phyloP scores from a whole-genome alignment of 306 rosid genomes.

The Ceratonia siliqua region DNA sequence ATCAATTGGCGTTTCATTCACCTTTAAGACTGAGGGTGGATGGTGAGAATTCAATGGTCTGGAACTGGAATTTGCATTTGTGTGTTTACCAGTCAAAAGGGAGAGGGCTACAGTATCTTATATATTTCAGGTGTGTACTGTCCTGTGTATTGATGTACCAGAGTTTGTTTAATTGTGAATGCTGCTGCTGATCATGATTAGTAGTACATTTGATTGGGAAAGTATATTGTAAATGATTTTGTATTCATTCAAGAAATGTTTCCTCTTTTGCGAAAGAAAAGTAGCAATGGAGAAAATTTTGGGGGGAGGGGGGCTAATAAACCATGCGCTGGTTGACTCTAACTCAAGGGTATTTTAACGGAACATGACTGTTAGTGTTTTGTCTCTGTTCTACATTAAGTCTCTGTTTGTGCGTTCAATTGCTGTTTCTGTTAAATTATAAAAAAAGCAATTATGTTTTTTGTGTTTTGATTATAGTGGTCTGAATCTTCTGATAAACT shows the following conservation, averaged over 20 bases:
- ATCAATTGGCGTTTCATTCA: not conserved
- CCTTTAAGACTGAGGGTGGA: not conserved
- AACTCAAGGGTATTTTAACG: not conserved
- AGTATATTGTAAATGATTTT: not conserved
- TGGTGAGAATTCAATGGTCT: not conserved
- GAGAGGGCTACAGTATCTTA: not conserved
- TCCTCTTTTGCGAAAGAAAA: not conserved
- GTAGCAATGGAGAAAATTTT: not conserved
- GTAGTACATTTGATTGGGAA: conserved; percentile 5
- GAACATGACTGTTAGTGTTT: not conserved
- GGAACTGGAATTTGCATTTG: not conserved
- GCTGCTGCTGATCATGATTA: not conserved
- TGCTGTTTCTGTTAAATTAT: not conserved
- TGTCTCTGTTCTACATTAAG: not conserved
- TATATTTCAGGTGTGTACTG: not conserved
- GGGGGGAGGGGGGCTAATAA: no score
- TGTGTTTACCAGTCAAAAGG: not conserved
- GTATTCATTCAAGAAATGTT: not conserved
- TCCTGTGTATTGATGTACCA: not conserved
- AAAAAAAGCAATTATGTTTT: not conserved
- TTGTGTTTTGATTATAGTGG: not conserved
- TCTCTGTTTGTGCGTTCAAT: not conserved
- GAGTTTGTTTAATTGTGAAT: conserved; percentile 6
- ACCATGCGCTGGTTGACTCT: no score
- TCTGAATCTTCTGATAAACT: not conserved